Percentiles rank a stretch among this genome's conserved stretches.
These are phyloP conservation scores for Gigaspora rosea DNA, from an alignment of 192 early-diverging fungal genomes.

Conservation along the genomic window DNA sequence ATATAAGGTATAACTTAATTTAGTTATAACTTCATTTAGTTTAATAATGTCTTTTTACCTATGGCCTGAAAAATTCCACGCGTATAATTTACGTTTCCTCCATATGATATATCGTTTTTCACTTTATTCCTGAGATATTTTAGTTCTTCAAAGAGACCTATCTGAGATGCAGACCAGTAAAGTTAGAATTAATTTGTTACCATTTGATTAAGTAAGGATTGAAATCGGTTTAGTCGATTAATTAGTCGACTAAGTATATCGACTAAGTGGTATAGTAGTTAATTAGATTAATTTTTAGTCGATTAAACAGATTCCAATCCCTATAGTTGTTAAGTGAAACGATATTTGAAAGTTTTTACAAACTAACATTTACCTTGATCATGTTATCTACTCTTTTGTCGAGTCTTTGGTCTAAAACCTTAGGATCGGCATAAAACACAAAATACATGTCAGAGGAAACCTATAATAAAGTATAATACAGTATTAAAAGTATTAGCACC, in stretches of 20 bases:
- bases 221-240: no score
- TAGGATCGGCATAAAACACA: conserved; percentile 82
- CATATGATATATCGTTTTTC: conserved; percentile 52
- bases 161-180: no score
- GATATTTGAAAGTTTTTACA: background rate
- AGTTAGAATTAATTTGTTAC: no score
- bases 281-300: no score
- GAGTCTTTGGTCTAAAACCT: conserved; percentile 70
- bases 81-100: conserved; percentile 48
- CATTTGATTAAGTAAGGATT: no score
- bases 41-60: conserved; percentile 44
- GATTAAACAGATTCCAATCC: background rate
- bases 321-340: background rate
- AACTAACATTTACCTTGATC: conserved; percentile 60
- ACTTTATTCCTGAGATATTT: conserved; percentile 53
- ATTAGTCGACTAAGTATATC: no score
- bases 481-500: background rate
- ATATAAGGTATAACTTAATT: conserved; percentile 33
- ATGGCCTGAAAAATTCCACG: conserved; percentile 79
- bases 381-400: conserved; percentile 87
- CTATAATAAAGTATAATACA: conserved; percentile 48
- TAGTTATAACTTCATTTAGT: no score
- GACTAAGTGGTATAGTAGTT: no score
- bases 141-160: conserved; percentile 59
- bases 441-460: conserved; percentile 67